phyloP scores from a whole-genome alignment of 2,329 filamentous ascomycete genomes.

The Neophaeococcomyces aloes region DNA sequence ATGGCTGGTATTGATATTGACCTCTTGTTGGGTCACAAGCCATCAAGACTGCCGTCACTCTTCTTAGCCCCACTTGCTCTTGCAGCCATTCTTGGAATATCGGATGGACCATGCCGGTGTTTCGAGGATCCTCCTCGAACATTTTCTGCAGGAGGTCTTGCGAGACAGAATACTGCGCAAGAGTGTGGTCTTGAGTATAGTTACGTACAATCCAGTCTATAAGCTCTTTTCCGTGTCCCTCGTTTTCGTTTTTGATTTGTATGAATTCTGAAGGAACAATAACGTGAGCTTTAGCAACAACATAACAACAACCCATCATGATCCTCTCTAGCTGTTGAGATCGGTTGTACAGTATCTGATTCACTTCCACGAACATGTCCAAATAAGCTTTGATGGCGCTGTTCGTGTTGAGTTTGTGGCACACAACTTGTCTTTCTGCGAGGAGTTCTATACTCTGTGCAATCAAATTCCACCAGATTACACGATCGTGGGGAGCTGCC shows the following conservation, averaged over 20 bases:
- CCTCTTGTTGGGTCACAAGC: not conserved
- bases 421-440: not conserved
- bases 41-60: not conserved
- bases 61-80: not conserved
- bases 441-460: not conserved
- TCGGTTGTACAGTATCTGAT: no score
- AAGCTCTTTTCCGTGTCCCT: no score
- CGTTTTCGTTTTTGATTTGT: no score
- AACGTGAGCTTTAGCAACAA: no score
- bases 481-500: not conserved
- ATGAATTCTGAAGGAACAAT: no score
- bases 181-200: no score
- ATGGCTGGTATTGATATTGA: not conserved
- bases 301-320: no score
- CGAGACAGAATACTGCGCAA: not conserved
- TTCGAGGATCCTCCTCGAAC: not conserved
- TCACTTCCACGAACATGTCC: no score
- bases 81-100: conserved; percentile 1
- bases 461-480: not conserved
- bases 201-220: no score
- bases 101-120: not conserved
- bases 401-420: not conserved
- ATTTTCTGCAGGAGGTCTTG: not conserved
- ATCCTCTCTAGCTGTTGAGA: no score
- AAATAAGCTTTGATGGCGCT: not conserved